Conservation (phyloP, 768 basidiomycete species). For the Mycena galopus region DNA sequence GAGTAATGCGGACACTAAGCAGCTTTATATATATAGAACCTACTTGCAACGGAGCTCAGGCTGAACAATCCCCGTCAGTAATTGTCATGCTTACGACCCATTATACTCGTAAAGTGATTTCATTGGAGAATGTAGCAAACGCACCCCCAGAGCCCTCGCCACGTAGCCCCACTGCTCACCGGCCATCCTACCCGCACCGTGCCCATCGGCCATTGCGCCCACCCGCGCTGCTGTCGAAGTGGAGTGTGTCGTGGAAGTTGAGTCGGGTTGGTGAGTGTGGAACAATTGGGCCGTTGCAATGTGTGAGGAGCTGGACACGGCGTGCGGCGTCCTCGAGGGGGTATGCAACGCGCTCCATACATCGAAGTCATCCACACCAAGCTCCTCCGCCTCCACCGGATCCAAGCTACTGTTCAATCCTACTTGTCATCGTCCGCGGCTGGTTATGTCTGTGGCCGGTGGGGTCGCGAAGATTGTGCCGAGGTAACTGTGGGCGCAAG, state of each 20-base stretch:
- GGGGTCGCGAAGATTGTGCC: slow-evolving; percentile 5
- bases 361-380: neutral
- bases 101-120: slow-evolving; percentile 5
- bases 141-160: slow-evolving; percentile 8
- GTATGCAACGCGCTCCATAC: neutral
- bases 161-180: slow-evolving; percentile 7
- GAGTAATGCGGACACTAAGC: slow-evolving; percentile 16
- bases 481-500: slow-evolving; percentile 5
- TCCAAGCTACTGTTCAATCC: slow-evolving; percentile 4
- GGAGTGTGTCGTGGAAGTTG: neutral
- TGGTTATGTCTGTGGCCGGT: slow-evolving; percentile 1
- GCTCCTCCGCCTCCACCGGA: slow-evolving; percentile 4
- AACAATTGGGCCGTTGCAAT: neutral
- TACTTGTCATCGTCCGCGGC: neutral
- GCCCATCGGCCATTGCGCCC: neutral
- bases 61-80: slow-evolving; percentile 13
- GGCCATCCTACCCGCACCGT: slow-evolving; percentile 3
- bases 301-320: neutral
- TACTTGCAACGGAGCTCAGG: slow-evolving; percentile 1
- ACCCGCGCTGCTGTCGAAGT: neutral
- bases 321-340: neutral
- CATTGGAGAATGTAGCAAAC: neutral
- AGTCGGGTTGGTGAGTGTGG: neutral
- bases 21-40: slow-evolving; percentile 8
- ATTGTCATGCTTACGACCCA: slow-evolving; percentile 12